phyloP scores from a whole-genome alignment of 768 basidiomycete genomes.

The Agaricus subrufescens region DNA sequence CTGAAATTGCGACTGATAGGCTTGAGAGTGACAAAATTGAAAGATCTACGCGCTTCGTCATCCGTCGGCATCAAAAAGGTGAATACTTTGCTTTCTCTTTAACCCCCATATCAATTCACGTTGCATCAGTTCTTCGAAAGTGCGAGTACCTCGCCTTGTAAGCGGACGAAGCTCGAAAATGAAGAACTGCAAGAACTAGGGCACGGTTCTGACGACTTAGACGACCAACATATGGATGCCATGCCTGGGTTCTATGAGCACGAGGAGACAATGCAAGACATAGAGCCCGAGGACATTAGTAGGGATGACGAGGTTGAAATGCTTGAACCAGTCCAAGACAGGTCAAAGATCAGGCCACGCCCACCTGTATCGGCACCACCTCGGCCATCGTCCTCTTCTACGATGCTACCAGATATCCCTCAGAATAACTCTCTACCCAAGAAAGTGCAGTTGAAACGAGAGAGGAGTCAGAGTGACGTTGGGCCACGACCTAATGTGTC shows the following conservation, averaged over 20 bases:
- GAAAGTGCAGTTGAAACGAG: conserved; percentile 6
- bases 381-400: conserved; percentile 8
- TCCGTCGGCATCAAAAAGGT: conserved; percentile 73
- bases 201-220: conserved; percentile 15
- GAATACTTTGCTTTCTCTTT: conserved; percentile 14
- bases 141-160: conserved; percentile 11
- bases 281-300: conserved; percentile 15
- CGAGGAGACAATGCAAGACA: conserved; percentile 34
- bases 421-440: neutral
- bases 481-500: conserved; percentile 6
- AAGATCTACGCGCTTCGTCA: conserved; percentile 58
- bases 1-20: conserved; percentile 83
- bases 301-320: conserved; percentile 15
- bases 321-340: neutral
- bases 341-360: conserved; percentile 11
- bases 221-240: conserved; percentile 24
- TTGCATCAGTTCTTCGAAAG: conserved; percentile 54
- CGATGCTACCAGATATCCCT: neutral
- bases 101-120: neutral
- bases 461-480: conserved; percentile 19
- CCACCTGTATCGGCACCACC: conserved; percentile 22
- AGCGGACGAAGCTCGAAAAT: conserved; percentile 22
- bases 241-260: conserved; percentile 55
- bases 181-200: conserved; percentile 15
- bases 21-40: conserved; percentile 81